Evolutionary conservation across 164 flowering plant genomes (phyloP), one percentile per base, ranked within the genome.

Genomic region (Nymphaea thermarum): DNA sequence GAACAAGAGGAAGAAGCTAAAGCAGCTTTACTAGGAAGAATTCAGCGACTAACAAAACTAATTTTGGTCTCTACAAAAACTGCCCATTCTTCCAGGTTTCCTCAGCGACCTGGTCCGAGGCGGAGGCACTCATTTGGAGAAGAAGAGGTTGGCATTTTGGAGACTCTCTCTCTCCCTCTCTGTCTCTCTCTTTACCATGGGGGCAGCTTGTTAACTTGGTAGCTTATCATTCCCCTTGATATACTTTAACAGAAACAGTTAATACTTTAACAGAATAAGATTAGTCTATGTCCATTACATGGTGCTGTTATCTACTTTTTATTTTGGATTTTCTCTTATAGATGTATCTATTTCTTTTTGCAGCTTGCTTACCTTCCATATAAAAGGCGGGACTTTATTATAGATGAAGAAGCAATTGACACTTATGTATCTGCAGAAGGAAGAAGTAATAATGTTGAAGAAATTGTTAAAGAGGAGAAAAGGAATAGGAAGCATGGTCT

Each of bases 41-140:
- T 94, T 75, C 99, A 94, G 61, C 78, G 99, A 71, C 69, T 94
- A 73, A 94, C 97, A 57, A 94, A 94, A 71, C 77, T 94, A 71
- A 94, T 94, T 70, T 78, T 94, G 77, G 99, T 91, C 62, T 91
- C 98, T 41, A 77, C 95, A 61, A 91, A 94, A 73, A 61, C 85
- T 67, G 75, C 99, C 63, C 95, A 79, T 43, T 73, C 98, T 14
- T 75, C 96, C 67, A 80, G 86, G 75, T 70, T 88, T 76, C 82
- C 96, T 67, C 88, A 88, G 4, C 89, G 85, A 12, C 76, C 87
- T 64, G 87, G 89, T 75, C 83, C 74, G 8, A 82, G 97, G 71
- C 87, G 99, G 82, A 83, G 97, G 67, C 99, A 94, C 78, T 94
- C 99, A 41, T 94, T 94, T 82, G 99, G 99, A 70, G 99, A 94